Evolutionary conservation across 345 rosid species (phyloP).

Genomic region (Leavenworthia alabamica): DNA sequence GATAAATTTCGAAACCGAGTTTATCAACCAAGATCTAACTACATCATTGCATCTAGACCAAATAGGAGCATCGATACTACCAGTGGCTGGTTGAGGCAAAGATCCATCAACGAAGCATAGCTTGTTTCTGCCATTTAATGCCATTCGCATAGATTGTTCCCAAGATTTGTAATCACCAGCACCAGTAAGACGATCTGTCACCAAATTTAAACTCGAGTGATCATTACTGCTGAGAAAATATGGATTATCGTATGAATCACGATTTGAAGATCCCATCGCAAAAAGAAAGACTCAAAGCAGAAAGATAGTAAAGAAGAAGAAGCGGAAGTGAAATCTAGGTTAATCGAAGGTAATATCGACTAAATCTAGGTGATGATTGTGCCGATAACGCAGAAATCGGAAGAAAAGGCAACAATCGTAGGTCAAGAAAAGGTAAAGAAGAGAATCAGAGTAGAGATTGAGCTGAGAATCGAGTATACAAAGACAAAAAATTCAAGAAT

Average conservation of each 20-base stretch:
- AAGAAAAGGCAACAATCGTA: too few species aligned
- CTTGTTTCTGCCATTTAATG: not conserved
- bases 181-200: not conserved
- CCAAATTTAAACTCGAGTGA: fast-evolving
- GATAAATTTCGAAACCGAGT: not conserved
- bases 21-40: not conserved
- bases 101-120: not conserved
- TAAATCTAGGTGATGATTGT: too few species aligned
- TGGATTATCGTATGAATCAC: not conserved
- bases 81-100: fast-evolving
- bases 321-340: too few species aligned
- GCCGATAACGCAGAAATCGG: too few species aligned
- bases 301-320: too few species aligned
- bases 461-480: too few species aligned
- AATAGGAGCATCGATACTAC: not conserved
- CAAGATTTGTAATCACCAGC: not conserved
- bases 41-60: not conserved
- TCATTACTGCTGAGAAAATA: not conserved
- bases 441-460: too few species aligned
- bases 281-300: too few species aligned
- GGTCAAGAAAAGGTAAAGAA: too few species aligned
- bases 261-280: not conserved
- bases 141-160: not conserved
- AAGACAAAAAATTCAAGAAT: too few species aligned
- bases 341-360: too few species aligned